Conservation (phyloP, 495 filamentous ascomycete genomes). For the Alectoria sarmentosa region DNA sequence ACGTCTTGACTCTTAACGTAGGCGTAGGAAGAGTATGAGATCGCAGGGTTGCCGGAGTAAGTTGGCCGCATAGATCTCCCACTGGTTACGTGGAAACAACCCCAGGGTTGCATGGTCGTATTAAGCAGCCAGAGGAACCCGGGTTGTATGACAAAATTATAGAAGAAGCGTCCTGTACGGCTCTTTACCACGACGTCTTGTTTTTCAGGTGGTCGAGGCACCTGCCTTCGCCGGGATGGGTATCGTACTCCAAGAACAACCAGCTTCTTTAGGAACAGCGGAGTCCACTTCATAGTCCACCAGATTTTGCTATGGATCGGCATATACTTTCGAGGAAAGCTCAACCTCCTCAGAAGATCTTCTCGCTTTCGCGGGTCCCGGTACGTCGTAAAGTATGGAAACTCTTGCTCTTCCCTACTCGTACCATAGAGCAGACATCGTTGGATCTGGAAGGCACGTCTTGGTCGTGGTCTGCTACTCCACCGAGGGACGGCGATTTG, state of each 20-base stretch:
- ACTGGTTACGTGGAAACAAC: background rate
- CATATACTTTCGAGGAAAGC: background rate
- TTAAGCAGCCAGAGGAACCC: background rate
- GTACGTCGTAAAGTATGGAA: background rate
- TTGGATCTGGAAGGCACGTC: background rate
- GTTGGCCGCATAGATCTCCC: background rate
- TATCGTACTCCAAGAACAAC: background rate
- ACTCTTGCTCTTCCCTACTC: background rate
- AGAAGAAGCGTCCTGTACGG: background rate
- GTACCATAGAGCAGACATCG: background rate
- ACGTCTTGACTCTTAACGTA: background rate
- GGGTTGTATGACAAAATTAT: background rate
- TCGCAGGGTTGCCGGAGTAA: background rate
- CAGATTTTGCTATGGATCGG: background rate
- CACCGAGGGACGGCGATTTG: background rate
- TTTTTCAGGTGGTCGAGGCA: background rate
- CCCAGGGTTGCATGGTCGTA: background rate
- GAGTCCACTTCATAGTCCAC: background rate
- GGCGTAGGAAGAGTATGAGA: background rate
- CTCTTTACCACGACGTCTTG: background rate
- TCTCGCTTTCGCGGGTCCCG: background rate
- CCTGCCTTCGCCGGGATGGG: background rate
- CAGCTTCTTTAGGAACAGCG: background rate
- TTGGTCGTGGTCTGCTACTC: background rate
- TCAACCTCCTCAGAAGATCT: background rate